Evolutionary conservation across 2,329 filamentous ascomycete genomes (phyloP).

Genomic region (Aspergillus costaricaensis): DNA sequence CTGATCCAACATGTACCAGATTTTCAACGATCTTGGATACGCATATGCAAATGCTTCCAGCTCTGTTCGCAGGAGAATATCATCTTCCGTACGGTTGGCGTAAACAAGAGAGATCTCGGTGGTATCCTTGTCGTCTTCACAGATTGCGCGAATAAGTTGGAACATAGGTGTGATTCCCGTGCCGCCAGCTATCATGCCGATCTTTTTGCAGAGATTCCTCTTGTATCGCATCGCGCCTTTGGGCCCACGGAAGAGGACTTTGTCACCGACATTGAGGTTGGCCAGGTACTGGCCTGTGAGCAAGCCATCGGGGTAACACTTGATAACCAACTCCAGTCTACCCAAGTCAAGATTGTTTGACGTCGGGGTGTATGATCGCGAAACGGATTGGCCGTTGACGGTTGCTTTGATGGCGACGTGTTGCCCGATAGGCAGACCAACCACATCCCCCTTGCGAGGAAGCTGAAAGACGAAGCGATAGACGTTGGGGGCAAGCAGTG

Average conservation of each 20-base stretch:
- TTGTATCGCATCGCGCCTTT: slow-evolving; percentile 39
- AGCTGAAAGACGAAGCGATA: slow-evolving; percentile 53
- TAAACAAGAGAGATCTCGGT: slow-evolving; percentile 62
- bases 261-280: slow-evolving; percentile 34
- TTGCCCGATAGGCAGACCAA: slow-evolving; percentile 60
- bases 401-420: slow-evolving; percentile 56
- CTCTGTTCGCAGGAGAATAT: slow-evolving; percentile 61
- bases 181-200: slow-evolving; percentile 44
- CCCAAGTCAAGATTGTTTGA: slow-evolving; percentile 40
- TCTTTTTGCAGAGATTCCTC: slow-evolving; percentile 31
- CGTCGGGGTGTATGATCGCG: slow-evolving; percentile 56
- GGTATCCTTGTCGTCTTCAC: slow-evolving; percentile 60
- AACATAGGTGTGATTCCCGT: slow-evolving; percentile 55
- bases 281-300: slow-evolving; percentile 37
- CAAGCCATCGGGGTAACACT: slow-evolving; percentile 39
- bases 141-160: slow-evolving; percentile 65
- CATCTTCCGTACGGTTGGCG: slow-evolving; percentile 59
- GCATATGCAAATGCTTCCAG: slow-evolving; percentile 56
- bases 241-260: slow-evolving; percentile 39
- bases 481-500: slow-evolving; percentile 26
- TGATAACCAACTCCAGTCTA: slow-evolving; percentile 38
- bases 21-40: slow-evolving; percentile 57
- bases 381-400: slow-evolving; percentile 50
- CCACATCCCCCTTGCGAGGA: slow-evolving; percentile 46
- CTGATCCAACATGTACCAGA: slow-evolving; percentile 58